Conservation (phyloP, 2,329 filamentous ascomycete species). For the Trichophyton verrucosum region DNA sequence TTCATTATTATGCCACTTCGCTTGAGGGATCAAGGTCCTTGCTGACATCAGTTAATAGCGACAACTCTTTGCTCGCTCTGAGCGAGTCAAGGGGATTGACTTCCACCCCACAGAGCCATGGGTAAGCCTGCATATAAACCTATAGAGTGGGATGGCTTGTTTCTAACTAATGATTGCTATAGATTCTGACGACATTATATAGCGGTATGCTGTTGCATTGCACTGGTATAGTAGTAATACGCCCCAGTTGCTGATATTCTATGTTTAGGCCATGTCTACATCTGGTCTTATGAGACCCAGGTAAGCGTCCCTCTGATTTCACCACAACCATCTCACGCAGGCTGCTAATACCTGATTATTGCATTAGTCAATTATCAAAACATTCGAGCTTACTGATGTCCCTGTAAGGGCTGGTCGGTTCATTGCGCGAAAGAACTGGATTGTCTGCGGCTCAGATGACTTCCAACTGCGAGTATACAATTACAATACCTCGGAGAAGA, state of each 20-base stretch:
- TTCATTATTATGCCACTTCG: neutral
- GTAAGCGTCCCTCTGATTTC: conserved; percentile 24
- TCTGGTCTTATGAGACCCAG: conserved; percentile 96
- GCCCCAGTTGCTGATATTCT: conserved; percentile 12
- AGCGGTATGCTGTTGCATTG: conserved; percentile 52
- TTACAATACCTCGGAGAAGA: conserved; percentile 99
- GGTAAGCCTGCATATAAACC: conserved; percentile 40
- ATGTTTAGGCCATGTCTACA: conserved; percentile 77
- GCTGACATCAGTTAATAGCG: conserved; percentile 41
- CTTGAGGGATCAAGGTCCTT: conserved; percentile 25
- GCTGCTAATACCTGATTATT: conserved; percentile 1
- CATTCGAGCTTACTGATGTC: conserved; percentile 96
- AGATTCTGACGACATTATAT: conserved; percentile 83
- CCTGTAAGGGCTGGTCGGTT: conserved; percentile 94
- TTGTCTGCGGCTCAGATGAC: conserved; percentile 87
- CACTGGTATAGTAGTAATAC: neutral
- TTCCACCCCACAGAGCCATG: conserved; percentile 96
- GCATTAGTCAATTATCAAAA: conserved; percentile 74
- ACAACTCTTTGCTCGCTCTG: conserved; percentile 75
- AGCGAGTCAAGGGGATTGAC: conserved; percentile 94
- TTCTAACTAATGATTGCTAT: conserved; percentile 22
- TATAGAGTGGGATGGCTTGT: neutral
- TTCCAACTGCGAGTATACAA: conserved; percentile 88
- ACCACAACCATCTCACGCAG: neutral
- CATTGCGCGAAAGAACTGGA: conserved; percentile 97